A percentile compares a stretch with the other conserved stretches of the same genome.
Conservation (phyloP, 495 filamentous ascomycete species). For the Wilcoxina mikolae region DNA sequence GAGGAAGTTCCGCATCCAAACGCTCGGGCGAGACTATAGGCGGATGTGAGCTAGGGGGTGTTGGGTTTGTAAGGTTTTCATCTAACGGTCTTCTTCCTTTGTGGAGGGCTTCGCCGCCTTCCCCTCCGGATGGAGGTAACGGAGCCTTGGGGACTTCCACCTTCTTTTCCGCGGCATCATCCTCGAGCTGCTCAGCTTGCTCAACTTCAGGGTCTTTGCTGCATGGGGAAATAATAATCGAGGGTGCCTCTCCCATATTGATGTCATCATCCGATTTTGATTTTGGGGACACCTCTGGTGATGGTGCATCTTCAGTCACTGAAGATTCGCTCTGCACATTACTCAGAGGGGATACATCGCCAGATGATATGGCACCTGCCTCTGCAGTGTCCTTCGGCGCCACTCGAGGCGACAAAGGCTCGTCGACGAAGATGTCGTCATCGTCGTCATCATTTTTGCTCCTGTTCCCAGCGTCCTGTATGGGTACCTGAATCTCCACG, state of each 20-base stretch:
- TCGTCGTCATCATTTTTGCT: slow-evolving; percentile 33
- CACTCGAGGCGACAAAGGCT: slow-evolving; percentile 34
- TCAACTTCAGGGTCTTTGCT: background rate
- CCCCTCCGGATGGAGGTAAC: slow-evolving; percentile 19
- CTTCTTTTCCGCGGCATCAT: background rate
- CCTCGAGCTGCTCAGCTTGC: background rate
- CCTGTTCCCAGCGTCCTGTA: background rate
- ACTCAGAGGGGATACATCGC: slow-evolving; percentile 16
- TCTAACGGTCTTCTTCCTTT: slow-evolving; percentile 22
- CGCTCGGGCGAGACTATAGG: slow-evolving; percentile 17
- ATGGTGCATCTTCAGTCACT: too few relatives aligned
- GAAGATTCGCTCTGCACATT: background rate
- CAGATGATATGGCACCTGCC: slow-evolving; percentile 4
- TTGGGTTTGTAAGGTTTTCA: slow-evolving; percentile 18
- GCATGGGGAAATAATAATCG: too few relatives aligned
- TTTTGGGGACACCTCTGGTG: background rate
- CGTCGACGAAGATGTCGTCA: slow-evolving; percentile 59
- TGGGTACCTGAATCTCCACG: background rate
- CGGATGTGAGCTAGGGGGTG: slow-evolving; percentile 8
- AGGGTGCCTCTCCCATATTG: background rate
- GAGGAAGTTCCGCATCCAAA: slow-evolving; percentile 27
- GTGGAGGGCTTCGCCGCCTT: slow-evolving; percentile 20
- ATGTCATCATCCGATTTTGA: background rate
- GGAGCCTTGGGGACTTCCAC: slow-evolving; percentile 23
- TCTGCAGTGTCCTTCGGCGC: slow-evolving; percentile 10